These are phyloP conservation scores for Talaromyces liani DNA, from an alignment of 495 filamentous ascomycete genomes.

Conservation along the genomic window DNA sequence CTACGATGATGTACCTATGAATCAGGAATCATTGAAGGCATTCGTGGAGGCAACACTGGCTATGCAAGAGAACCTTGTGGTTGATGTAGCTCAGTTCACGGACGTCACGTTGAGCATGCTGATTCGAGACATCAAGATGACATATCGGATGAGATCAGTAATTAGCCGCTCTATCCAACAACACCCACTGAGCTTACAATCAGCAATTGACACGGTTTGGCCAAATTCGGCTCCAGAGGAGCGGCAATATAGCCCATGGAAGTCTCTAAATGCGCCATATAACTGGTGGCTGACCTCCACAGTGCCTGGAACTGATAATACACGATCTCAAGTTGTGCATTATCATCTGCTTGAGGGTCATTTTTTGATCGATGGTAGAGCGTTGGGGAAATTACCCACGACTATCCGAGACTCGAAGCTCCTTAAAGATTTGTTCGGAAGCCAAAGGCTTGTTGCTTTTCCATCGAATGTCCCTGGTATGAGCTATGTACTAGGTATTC, in stretches of 20 bases:
- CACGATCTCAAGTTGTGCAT: conserved; percentile 22
- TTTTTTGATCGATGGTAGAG: conserved; percentile 47
- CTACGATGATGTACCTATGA: conserved; percentile 8
- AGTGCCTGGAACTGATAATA: too few relatives aligned
- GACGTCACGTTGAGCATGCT: conserved; percentile 23
- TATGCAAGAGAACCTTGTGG: conserved; percentile 27
- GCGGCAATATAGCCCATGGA: conserved; percentile 23
- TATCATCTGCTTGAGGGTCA: conserved; percentile 50
- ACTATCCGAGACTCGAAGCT: conserved; percentile 36
- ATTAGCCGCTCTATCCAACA: too few relatives aligned
- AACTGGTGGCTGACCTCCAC: conserved; percentile 15
- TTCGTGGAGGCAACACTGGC: conserved; percentile 29
- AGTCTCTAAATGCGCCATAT: conserved; percentile 7
- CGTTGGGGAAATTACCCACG: conserved; percentile 41
- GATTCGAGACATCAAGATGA: conserved; percentile 40
- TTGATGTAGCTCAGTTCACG: conserved; percentile 13
- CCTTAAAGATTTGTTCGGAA: conserved; percentile 36
- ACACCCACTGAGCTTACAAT: conserved; percentile 13
- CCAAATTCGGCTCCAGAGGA: neutral
- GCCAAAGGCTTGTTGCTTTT: conserved; percentile 26
- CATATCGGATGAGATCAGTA: conserved; percentile 20
- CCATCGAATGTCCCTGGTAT: conserved; percentile 39
- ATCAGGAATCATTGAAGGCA: conserved; percentile 13
- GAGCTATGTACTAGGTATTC: conserved; percentile 29
- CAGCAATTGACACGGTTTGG: conserved; percentile 16